Base-by-base conservation (phyloP, 345 rosid genomes). In the Carallia pectinifolia region DNA sequence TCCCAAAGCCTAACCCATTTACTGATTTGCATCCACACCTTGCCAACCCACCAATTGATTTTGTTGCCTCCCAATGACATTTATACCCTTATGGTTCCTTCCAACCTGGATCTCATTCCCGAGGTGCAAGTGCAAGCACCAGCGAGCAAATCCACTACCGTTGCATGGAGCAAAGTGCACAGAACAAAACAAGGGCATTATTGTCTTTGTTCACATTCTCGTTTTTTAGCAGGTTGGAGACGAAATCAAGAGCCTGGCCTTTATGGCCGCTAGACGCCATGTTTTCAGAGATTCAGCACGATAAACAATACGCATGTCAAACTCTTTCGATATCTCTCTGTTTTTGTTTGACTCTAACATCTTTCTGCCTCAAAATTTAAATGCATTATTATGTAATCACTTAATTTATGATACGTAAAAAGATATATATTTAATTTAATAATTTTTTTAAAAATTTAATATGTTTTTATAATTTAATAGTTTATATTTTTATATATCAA, bases 281-380 rank as follows among this genome's bases (percentile, higher is more conserved):
- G 96, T 90, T 90, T 92, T 90, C 96, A 90, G 97, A 85, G 95
- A 82, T 75, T 71, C 72, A 69, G 88, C 98, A 76, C 97, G 79
- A 73, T 83, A 81, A 88, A 82, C 94, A 80, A 91, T 88, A 91
- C 97, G 93, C 98, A 87, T 87, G 96, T 90, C 93, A 81, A 79
- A 71, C 69, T 37, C 38, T 27, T 68, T 61, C 47, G 8, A 48
- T 61, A 38, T 68, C 31, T 13, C 67, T 61, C 63, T n/a, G 53
- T 44, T 7, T 68, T 61, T 48, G 50, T 69, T 72, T 74, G 72
- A 65, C 83, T 39, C 68, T 58, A 44, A 13, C 50, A 44, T 12
- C 50, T 44, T 44, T 33, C 34, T 33, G 34, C 34, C 23, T 23
- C 23, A 23, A 23, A 23, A 23, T 23, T 23, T 23, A 23, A 23